Conservation (phyloP, 345 rosid species). For the Salix dunnii region DNA sequence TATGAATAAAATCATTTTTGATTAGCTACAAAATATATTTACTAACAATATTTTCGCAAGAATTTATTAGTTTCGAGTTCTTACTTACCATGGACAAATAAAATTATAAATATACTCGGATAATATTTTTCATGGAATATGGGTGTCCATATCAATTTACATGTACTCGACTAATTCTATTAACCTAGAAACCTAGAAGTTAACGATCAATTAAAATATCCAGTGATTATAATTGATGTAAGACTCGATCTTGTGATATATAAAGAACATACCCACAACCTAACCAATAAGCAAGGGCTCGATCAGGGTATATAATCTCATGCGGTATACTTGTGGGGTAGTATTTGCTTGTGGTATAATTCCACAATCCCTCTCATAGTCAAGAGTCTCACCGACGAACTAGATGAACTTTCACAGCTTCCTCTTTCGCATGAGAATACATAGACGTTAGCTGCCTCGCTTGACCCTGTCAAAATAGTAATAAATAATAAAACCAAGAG, state of each 20-base stretch:
- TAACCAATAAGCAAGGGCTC: neutral
- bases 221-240: accelerated
- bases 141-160: too few relatives aligned
- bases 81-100: too few relatives aligned
- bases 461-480: neutral
- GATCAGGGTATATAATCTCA: neutral
- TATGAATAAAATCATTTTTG: too few relatives aligned
- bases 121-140: too few relatives aligned
- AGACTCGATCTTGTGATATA: accelerated
- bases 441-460: neutral
- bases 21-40: too few relatives aligned
- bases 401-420: neutral
- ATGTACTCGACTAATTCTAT: too few relatives aligned
- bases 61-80: too few relatives aligned
- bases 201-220: too few relatives aligned
- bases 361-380: neutral
- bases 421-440: neutral
- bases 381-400: neutral
- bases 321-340: neutral
- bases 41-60: too few relatives aligned
- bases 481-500: neutral
- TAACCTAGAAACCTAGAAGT: too few relatives aligned
- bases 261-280: too few relatives aligned
- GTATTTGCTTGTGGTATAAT: neutral
- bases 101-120: too few relatives aligned